Base-by-base conservation (phyloP, 306 rosid species). In the Vicia sativa region DNA sequence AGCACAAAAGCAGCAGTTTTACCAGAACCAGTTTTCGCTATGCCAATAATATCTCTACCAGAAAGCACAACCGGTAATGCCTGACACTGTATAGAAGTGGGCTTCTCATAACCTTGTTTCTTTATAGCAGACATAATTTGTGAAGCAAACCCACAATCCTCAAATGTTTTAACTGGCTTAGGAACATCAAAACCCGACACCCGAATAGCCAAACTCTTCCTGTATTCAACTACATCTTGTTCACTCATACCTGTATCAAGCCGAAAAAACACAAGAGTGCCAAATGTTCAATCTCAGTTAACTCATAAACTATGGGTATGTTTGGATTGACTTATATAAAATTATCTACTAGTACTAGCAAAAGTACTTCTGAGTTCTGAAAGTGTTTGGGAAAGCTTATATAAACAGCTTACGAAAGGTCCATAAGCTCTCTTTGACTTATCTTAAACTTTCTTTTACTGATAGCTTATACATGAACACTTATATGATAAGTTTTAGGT, bases 21-120 rank as follows among this genome's bases (percentile, higher is more conserved):
- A 74, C 99, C 99, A 2, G 99, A 93, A 77, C 99, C 99, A 6
- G 99, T 93, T 83, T 90, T 93, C 2, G 99, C 99, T 75, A 93
- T 93, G 42, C 96, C 99, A 73, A 90, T 93, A 23, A 90, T 76
- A 80, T 93, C 99, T 68, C 90, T 81, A 45, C 99, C 97, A 10
- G 99, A 90, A 60, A 90, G 96, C 75, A 86, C 92, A 74, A 85
- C 77, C 0, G 99, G 95, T 11, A 93, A 72, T 79, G 99, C 96
- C 55, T 88, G 97, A 77, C 99, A 90, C 62, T 93, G 99, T 74
- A 93, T 93, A 15, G 89, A 70, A 1, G 99, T 93, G 8, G 99
- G 99, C 76, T 87, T 90, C 80, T 85, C 96, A 60, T 93, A 93
- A 31, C 87, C 95, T 82, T 93, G 99, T 67, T 88, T 93, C 69